Base-by-base conservation (phyloP, 2,329 filamentous ascomycete species). In the Hysterium pulicare region DNA sequence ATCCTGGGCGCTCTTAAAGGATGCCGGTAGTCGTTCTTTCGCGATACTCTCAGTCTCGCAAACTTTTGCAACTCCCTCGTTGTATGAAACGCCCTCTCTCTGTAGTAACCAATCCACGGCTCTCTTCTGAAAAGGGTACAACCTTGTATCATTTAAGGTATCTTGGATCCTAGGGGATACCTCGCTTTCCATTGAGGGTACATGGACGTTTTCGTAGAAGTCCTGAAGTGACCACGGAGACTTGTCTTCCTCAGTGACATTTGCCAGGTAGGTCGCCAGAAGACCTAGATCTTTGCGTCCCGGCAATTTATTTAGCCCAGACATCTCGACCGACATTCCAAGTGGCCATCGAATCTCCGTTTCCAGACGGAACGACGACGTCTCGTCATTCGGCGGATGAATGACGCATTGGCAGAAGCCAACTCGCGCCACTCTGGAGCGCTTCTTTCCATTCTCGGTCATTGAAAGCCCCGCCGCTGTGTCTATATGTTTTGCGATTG, bases 81-180 rank as follows among this genome's bases (percentile, higher is more conserved):
- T 46, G 35, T 76, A 82, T 17, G 68, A 58, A 2, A 81, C 74
- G 4, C 81, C 81, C 66, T 91, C 87, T 34, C 83, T 76, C 32
- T 68, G 66, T 34, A 90, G 62, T 44, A 90, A 70, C 86, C 86
- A 91, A 36, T 81, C 73, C 2, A 90, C 71, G 2, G 84, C 78
- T 45, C 84, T 72, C 42, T 79, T 79, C 61, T 90, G 87, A 46
- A 89, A 90, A 0, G 84, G 85, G 57, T 82, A 90, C 0, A 90
- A 66, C 0, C 66, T 69, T 1, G 80, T 64, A 2, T 61, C 55
- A 2, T 53, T 26, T 17, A 61, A 31, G 15, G 51, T 51, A 5
- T 57, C 46, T n/a, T 58, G 51, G 9, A 69, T 61, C 5, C 55
- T 51, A 2, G 53, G 50, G 7, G 66, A 58, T 2, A 64, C 46